Evolutionary conservation across 75 land plant species (phyloP), one percentile per base, ranked within the genome.

Genomic region (Larix kaempferi): DNA sequence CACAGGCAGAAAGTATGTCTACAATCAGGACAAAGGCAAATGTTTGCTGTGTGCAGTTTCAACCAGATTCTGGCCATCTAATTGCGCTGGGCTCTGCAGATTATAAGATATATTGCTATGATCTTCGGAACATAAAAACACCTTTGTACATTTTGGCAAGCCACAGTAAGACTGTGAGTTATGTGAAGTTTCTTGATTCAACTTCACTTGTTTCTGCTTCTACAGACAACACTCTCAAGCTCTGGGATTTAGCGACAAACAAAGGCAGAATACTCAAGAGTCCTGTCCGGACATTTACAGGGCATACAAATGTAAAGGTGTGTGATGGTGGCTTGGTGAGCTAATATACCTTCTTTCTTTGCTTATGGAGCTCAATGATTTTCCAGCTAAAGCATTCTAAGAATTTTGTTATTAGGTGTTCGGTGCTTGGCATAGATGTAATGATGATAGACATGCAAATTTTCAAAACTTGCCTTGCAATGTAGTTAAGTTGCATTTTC

Each of bases 61-160:
- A 89, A 13, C 71, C 83, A 39, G 89, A 93, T 67, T 86, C 88
- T 67, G 87, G 88, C 12, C 90, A 85, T 55, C 78, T 79, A 19
- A 75, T 93, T 71, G 92, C 87, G 26, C 78, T 93, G 83, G 96
- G 96, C 39, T 91, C 96, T 33, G 94, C 96, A 27, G 96, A 93
- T 78, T 89, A 93, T 82, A 91, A 77, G 33, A 76, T 91, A 44
- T 91, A 91, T 72, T 88, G 84, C 75, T 93, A 89, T 84, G 96
- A 93, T 85, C 88, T 93, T 6, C 85, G 96, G n/a, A 90, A 87
- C 65, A 12, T 78, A 23, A 91, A 72, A 76, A 49, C 74, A 37
- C 96, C 96, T 59, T 81, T 76, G 67, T 86, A 69, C 84, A 88
- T 88, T 23, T 62, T 93, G 69, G 59, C 81, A 69, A 86, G 90